Percentiles rank a stretch among this genome's conserved stretches.
Evolutionary conservation across 108 stramenopile genomes (phyloP).

Genomic region (Pelagomonas calceolata): DNA sequence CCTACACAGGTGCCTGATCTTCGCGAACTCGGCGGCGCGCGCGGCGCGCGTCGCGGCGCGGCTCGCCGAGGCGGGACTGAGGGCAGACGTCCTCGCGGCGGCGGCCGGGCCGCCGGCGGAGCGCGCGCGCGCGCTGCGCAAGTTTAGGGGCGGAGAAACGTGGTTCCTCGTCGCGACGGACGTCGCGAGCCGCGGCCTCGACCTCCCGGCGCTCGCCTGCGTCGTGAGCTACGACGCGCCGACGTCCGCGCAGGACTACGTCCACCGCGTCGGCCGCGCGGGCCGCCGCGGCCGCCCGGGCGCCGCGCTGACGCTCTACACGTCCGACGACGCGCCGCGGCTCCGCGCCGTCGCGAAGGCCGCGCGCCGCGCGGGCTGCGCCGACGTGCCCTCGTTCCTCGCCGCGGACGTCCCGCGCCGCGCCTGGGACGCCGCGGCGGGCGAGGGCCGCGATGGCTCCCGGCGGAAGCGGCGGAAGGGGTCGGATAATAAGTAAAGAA

Average conservation of each 20-base stretch:
- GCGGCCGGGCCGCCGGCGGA: slow-evolving; percentile 58
- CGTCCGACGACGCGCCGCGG: slow-evolving; percentile 58
- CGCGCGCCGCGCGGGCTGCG: slow-evolving; percentile 77
- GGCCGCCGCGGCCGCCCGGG: not conserved
- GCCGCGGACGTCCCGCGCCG: slow-evolving; percentile 14
- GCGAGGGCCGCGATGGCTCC: too few species aligned
- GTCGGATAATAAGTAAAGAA: too few species aligned
- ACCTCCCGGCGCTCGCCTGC: slow-evolving; percentile 90
- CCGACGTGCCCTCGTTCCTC: slow-evolving; percentile 82
- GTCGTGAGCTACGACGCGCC: slow-evolving; percentile 97
- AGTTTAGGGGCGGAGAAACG: slow-evolving; percentile 84
- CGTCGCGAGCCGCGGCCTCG: slow-evolving; percentile 90
- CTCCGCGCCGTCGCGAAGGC: slow-evolving; percentile 87
- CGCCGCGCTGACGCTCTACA: not conserved
- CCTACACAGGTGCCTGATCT: not conserved
- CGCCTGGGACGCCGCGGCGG: too few species aligned
- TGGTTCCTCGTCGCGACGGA: slow-evolving; percentile 98
- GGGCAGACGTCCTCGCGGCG: slow-evolving; percentile 87
- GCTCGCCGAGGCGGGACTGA: slow-evolving; percentile 61
- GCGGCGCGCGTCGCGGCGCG: not conserved
- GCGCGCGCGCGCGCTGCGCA: slow-evolving; percentile 74
- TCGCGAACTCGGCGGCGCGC: not conserved
- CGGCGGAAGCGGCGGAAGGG: too few species aligned
- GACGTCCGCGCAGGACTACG: slow-evolving; percentile 72
- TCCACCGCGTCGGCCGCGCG: not conserved